Evolutionary conservation across 805 yeast species (phyloP).

Genomic region (Teunomyces barrocoloradensis): DNA sequence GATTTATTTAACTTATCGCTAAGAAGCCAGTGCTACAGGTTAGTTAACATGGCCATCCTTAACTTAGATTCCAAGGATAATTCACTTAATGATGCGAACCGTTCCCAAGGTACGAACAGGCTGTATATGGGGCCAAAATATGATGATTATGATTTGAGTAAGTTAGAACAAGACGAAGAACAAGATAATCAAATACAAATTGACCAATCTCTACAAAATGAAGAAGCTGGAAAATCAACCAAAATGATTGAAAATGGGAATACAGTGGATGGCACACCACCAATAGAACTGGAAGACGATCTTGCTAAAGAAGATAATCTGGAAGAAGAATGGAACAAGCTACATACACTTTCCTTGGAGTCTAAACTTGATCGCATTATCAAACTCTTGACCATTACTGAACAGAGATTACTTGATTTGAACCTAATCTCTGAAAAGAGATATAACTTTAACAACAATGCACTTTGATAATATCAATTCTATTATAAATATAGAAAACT

Average conservation of each 20-base stretch:
- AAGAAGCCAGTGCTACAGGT: conserved; percentile 62
- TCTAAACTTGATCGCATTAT: conserved; percentile 52
- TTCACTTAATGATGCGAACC: not conserved
- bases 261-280: not conserved
- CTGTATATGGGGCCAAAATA: conserved; percentile 20
- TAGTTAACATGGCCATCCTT: conserved; percentile 68
- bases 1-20: conserved; percentile 57
- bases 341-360: conserved; percentile 25
- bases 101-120: conserved; percentile 5
- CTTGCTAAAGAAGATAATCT: conserved; percentile 4
- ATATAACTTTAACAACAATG: conserved; percentile 18
- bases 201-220: conserved; percentile 10
- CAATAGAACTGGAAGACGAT: not conserved
- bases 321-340: conserved; percentile 18
- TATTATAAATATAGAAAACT: not conserved
- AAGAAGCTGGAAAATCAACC: not conserved
- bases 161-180: conserved; percentile 6
- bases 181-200: not conserved
- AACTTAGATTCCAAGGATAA: conserved; percentile 22
- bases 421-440: conserved; percentile 25
- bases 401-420: conserved; percentile 46
- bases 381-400: conserved; percentile 65
- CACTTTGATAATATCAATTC: conserved; percentile 2
- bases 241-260: conserved; percentile 1
- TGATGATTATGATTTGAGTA: conserved; percentile 18